Evolutionary conservation across 140 eudicot species (phyloP).

Genomic region (Anethum foeniculum): DNA sequence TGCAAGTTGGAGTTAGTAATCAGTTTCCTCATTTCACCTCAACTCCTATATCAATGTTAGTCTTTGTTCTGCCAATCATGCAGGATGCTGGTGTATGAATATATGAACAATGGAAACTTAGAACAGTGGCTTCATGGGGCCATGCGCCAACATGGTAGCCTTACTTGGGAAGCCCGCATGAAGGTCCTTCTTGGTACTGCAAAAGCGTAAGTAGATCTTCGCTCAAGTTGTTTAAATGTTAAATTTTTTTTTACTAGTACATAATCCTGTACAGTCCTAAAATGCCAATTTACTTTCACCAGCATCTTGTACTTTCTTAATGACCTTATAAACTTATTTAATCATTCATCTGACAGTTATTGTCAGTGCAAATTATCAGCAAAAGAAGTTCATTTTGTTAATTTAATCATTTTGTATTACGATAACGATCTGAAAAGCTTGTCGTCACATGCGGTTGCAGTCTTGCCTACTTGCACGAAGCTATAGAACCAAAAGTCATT

Average conservation of each 20-base stretch:
- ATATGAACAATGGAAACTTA: conserved; percentile 79
- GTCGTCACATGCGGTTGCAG: conserved; percentile 28
- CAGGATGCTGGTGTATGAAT: conserved; percentile 94
- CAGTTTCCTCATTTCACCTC: neutral
- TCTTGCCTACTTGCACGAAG: conserved; percentile 89
- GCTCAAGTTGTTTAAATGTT: neutral
- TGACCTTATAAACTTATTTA: neutral
- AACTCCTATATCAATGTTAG: neutral
- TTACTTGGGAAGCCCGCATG: conserved; percentile 94
- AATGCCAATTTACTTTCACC: neutral
- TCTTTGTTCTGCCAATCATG: conserved; percentile 4
- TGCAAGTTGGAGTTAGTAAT: neutral
- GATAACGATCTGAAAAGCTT: neutral
- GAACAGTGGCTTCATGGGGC: conserved; percentile 99
- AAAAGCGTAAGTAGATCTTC: conserved; percentile 63
- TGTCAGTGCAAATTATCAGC: neutral
- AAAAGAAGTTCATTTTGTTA: neutral
- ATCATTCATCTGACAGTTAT: neutral
- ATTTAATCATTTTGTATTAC: neutral
- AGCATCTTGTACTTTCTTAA: neutral
- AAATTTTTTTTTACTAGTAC: neutral
- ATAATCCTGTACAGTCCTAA: neutral
- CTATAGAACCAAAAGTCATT: conserved; percentile 91
- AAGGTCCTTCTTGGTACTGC: conserved; percentile 92
- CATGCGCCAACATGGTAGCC: conserved; percentile 54